Conservation (phyloP, 208 protist genomes). For the Trichomonas vaginalis region DNA sequence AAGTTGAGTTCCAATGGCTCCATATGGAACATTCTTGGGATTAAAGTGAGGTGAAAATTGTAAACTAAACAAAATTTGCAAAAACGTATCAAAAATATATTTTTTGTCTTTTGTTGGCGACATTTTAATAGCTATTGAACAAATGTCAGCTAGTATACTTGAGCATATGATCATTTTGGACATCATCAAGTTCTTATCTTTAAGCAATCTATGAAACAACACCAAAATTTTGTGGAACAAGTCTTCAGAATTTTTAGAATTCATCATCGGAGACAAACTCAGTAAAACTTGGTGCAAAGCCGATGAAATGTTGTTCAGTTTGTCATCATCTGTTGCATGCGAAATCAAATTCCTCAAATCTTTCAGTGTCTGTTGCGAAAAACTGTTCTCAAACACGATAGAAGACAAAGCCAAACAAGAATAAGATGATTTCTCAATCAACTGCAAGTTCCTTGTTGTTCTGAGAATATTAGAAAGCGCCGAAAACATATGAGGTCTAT, state of each 20-base stretch:
- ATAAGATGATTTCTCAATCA: background rate
- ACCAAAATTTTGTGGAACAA: background rate
- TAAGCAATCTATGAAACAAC: background rate
- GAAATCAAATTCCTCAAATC: background rate
- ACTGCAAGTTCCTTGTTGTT: background rate
- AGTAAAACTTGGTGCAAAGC: background rate
- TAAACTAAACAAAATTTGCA: background rate
- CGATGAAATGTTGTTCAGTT: background rate
- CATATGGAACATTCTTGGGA: background rate
- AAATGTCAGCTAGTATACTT: background rate
- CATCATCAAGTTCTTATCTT: background rate
- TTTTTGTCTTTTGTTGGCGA: background rate
- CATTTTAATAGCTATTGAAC: background rate
- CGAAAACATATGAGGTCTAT: background rate
- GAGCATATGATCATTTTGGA: background rate
- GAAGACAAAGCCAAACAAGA: background rate
- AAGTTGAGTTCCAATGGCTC: background rate
- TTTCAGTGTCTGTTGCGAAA: background rate
- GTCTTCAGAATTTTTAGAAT: background rate
- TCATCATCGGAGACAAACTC: background rate
- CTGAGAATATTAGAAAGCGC: background rate
- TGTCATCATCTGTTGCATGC: background rate
- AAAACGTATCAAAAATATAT: background rate
- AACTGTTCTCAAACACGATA: background rate
- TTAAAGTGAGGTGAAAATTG: background rate